Percentiles rank a stretch among this genome's conserved stretches.
These are phyloP conservation scores for Diospyros kaki DNA, from an alignment of 148 eudicot genomes.

Conservation along the genomic window DNA sequence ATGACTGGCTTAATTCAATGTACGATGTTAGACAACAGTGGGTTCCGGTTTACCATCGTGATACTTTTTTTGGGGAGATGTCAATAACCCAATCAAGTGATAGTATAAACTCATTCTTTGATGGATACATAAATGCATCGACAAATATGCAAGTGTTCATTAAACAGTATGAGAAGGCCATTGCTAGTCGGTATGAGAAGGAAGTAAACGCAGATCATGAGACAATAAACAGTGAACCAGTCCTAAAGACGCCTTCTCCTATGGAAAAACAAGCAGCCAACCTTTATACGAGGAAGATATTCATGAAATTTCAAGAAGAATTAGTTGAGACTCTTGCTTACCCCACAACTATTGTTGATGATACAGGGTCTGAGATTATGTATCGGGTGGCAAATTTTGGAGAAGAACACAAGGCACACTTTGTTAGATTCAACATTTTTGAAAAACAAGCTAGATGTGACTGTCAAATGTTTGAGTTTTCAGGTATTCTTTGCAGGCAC, in stretches of 20 bases:
- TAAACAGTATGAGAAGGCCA: conserved; percentile 38
- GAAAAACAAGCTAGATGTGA: conserved; percentile 39
- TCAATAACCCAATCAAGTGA: conserved; percentile 23
- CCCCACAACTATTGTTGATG: conserved; percentile 31
- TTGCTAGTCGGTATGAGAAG: conserved; percentile 27
- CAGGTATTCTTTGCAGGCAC: conserved; percentile 45
- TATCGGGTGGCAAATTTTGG: conserved; percentile 40
- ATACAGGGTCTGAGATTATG: conserved; percentile 18
- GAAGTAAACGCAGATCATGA: conserved; percentile 39
- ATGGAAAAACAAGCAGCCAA: conserved; percentile 47
- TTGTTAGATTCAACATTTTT: conserved; percentile 24
- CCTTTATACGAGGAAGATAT: conserved; percentile 31
- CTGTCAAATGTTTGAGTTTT: conserved; percentile 42
- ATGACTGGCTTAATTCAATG: conserved; percentile 42
- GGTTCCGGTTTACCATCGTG: conserved; percentile 39
- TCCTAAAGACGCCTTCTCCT: conserved; percentile 42
- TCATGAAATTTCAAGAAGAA: conserved; percentile 37
- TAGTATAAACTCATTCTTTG: conserved; percentile 30
- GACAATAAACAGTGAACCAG: conserved; percentile 27
- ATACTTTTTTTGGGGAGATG: conserved; percentile 36
- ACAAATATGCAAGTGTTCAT: conserved; percentile 29
- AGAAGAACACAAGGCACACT: conserved; percentile 31
- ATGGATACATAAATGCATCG: conserved; percentile 31
- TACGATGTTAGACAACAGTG: conserved; percentile 36
- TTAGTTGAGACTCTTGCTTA: conserved; percentile 36